Conservation (phyloP, 2,329 filamentous ascomycete species). For the Talaromyces sp. region DNA sequence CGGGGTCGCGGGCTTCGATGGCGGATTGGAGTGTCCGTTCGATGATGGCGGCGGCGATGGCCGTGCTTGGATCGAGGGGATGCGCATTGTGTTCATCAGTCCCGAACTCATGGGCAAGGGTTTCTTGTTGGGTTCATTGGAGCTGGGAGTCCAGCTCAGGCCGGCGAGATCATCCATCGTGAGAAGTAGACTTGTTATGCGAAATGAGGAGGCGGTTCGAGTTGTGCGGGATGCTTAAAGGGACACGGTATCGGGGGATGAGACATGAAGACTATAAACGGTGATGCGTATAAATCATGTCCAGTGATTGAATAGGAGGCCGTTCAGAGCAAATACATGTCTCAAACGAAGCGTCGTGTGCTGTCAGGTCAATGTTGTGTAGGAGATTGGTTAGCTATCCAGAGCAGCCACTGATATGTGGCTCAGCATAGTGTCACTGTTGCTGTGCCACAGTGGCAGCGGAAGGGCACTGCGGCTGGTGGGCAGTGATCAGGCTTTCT, state of each 20-base stretch:
- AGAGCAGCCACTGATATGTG: not conserved
- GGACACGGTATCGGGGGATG: not conserved
- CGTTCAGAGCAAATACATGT: not conserved
- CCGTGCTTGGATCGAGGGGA: slow-evolving; percentile 40
- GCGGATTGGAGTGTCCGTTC: slow-evolving; percentile 31
- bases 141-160: slow-evolving; percentile 43
- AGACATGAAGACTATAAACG: not conserved
- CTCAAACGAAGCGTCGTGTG: not conserved
- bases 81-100: slow-evolving; percentile 35
- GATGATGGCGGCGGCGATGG: slow-evolving; percentile 38
- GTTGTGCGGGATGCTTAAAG: not conserved
- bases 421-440: not conserved
- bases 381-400: not conserved
- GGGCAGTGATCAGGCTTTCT: not conserved
- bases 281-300: not conserved
- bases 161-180: slow-evolving; percentile 49
- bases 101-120: slow-evolving; percentile 37
- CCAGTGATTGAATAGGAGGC: not conserved
- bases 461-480: not conserved
- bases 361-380: not conserved
- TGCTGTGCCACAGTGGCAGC: not conserved
- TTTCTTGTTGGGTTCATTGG: slow-evolving; percentile 32
- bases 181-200: not conserved
- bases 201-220: not conserved
- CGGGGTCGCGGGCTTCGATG: slow-evolving; percentile 40